Base-by-base conservation (phyloP, 257 asterid species). In the Eucommia ulmoides region DNA sequence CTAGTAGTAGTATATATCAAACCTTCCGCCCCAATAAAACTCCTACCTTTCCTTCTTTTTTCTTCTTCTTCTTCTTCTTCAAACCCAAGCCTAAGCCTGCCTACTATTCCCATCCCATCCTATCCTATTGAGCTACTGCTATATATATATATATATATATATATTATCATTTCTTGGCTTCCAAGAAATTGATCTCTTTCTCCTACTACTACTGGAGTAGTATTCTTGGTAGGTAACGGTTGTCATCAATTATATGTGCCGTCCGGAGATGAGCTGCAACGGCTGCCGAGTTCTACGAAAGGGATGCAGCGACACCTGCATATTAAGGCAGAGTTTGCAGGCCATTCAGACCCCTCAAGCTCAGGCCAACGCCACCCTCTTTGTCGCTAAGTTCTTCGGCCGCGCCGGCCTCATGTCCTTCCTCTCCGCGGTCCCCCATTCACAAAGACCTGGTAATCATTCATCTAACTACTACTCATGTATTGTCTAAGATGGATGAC, bases 381-480 rank as follows among this genome's bases (percentile, higher is more conserved):
- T 86, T 57, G 94, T 80, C 8, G 94, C 94, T 44, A 86, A 82
- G 65, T 85, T 85, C 56, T 85, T 82, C 50, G 96, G 96, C 73
- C 94, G 96, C 19, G 88, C 96, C 23, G 96, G 88, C 11, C 96
- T 86, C 57, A 66, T 82, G 77, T 82, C 94, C 44, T 80, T 88
- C 65, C 88, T 88, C 47, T 76, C 93, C 25, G 66, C 84, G 19
- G 94, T 83, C 18, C 62, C 84, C n/a, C 53, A 70, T 14, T 59
- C 88, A 11, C 93, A 83, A 66, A 38, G 94, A 53, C 93, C 94
- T 12, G 94, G 94, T 82, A 57, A 0, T 8, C 21, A 17, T 10
- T 3, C 24, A 7, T 11, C 44, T 56, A 46, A 19, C 12, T 22
- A 55, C 23, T 25, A 22, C 20, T 19, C n/a, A 42, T 24, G 17